phyloP scores from a whole-genome alignment of 345 rosid genomes.

The Populus simonii region DNA sequence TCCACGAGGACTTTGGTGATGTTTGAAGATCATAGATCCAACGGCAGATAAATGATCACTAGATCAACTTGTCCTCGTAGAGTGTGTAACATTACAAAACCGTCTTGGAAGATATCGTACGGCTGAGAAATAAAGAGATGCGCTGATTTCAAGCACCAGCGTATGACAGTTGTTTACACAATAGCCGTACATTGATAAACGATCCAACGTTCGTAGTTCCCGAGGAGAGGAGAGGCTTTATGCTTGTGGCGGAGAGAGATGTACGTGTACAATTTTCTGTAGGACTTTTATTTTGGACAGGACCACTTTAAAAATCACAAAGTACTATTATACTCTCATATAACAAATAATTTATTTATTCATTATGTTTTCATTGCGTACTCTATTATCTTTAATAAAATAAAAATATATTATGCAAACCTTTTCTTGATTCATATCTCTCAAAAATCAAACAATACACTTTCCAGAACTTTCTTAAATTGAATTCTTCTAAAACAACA shows the following conservation, averaged over 20 bases:
- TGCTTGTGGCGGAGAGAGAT: background rate
- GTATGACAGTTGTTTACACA: no score
- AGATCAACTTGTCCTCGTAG: background rate
- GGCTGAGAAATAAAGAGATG: background rate
- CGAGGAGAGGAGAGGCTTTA: background rate
- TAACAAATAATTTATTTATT: no score
- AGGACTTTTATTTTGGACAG: background rate
- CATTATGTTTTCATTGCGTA: no score
- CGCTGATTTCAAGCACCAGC: background rate
- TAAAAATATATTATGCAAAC: no score
- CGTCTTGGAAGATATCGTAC: background rate
- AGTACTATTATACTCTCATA: no score
- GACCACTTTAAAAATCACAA: background rate
- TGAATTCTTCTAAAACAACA: no score
- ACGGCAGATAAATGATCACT: background rate
- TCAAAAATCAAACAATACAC: no score
- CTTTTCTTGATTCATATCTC: no score
- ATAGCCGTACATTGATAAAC: background rate
- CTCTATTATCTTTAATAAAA: no score
- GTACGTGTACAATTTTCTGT: background rate
- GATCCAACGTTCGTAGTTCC: background rate
- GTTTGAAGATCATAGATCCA: background rate
- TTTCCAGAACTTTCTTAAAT: no score
- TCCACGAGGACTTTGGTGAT: conserved; percentile 16
- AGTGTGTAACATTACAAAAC: background rate